Evolutionary conservation across 148 eudicot genomes (phyloP).

Genomic region (Dianthus caryophyllus): DNA sequence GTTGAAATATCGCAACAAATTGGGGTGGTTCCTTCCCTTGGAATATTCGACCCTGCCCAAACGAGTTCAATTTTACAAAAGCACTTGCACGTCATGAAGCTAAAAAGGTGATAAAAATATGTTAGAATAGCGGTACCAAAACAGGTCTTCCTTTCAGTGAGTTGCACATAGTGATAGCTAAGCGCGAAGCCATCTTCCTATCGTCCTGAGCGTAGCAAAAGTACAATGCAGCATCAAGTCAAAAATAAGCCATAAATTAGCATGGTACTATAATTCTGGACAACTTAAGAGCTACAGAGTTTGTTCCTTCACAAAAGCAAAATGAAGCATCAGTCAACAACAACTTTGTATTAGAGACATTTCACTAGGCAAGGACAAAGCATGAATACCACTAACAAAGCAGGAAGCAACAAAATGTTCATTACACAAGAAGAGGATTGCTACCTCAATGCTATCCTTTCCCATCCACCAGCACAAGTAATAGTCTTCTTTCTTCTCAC

Average conservation of each 20-base stretch:
- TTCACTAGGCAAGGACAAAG: too few species aligned
- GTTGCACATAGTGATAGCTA: slow-evolving; percentile 82
- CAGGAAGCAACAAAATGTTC: background rate
- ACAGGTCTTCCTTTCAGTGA: slow-evolving; percentile 94
- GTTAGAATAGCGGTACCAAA: slow-evolving; percentile 43
- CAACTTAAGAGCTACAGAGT: background rate
- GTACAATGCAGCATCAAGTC: background rate
- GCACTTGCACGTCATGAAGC: slow-evolving; percentile 3
- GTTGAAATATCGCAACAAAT: slow-evolving; percentile 85
- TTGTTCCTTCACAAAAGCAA: background rate
- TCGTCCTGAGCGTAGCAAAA: slow-evolving; percentile 61
- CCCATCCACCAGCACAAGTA: slow-evolving; percentile 99
- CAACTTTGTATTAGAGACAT: background rate
- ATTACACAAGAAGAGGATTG: background rate
- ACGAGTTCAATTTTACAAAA: background rate
- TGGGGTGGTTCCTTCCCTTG: slow-evolving; percentile 99
- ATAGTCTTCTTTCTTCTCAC: slow-evolving; percentile 94
- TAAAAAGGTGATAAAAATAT: slow-evolving; percentile 11
- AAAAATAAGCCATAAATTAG: background rate
- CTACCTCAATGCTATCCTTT: slow-evolving; percentile 92
- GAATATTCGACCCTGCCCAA: slow-evolving; percentile 68
- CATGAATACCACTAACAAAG: slow-evolving; percentile 1
- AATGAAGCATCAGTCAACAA: background rate
- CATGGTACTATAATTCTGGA: background rate
- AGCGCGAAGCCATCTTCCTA: slow-evolving; percentile 63